These are phyloP conservation scores for Boletus vinaceobasis DNA, from an alignment of 768 basidiomycete species.

Conservation along the genomic window DNA sequence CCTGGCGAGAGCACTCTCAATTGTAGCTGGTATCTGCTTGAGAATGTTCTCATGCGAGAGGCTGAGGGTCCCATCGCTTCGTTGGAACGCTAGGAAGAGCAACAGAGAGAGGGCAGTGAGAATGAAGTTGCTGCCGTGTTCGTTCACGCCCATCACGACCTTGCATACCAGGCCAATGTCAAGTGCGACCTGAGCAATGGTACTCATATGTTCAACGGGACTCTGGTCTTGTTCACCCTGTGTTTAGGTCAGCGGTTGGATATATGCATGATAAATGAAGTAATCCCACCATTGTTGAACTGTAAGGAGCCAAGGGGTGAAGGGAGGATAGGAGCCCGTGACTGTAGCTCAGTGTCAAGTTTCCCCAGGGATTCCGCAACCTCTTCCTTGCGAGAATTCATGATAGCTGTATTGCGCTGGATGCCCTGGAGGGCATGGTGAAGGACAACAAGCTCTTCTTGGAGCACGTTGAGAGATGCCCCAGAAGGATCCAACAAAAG, in stretches of 20 bases:
- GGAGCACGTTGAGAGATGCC: neutral
- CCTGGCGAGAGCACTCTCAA: neutral
- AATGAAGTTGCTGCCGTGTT: constrained; percentile 16
- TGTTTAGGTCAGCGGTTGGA: too few species aligned
- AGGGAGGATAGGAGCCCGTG: too few species aligned
- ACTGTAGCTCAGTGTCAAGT: neutral
- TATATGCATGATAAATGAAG: neutral
- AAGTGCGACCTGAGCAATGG: constrained; percentile 1
- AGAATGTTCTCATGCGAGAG: constrained; percentile 2
- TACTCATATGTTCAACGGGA: neutral
- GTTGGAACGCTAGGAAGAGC: neutral
- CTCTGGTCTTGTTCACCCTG: too few species aligned
- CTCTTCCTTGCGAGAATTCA: neutral
- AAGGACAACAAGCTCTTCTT: neutral
- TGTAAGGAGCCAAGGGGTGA: neutral
- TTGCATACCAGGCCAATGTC: neutral
- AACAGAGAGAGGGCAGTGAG: constrained; percentile 11
- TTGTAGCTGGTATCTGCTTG: constrained; percentile 1
- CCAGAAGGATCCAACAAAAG: neutral
- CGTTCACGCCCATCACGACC: constrained; percentile 17
- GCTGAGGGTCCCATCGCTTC: neutral
- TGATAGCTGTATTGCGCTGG: too few species aligned
- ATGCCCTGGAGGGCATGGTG: too few species aligned
- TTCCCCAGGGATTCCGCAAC: neutral
- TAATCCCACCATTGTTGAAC: neutral